Percentiles rank a stretch among this genome's conserved stretches.
These are phyloP conservation scores for Echium plantagineum DNA, from an alignment of 257 asterid species.

Conservation along the genomic window DNA sequence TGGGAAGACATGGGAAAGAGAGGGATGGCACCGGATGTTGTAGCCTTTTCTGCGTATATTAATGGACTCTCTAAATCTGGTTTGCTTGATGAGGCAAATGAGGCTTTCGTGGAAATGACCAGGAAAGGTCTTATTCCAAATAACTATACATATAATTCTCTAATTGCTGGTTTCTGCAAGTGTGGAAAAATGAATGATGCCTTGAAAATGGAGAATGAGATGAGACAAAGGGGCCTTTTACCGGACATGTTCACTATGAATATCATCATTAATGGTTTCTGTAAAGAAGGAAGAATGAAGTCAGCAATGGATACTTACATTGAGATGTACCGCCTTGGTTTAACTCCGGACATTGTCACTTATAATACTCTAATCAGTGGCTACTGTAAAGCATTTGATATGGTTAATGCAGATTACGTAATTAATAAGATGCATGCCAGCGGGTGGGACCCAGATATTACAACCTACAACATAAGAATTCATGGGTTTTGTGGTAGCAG, in stretches of 20 bases:
- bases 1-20: conserved; percentile 73
- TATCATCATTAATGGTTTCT: conserved; percentile 67
- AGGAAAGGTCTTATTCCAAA: conserved; percentile 65
- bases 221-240: conserved; percentile 60
- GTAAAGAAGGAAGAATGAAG: conserved; percentile 73
- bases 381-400: conserved; percentile 68
- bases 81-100: conserved; percentile 51
- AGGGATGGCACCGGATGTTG: conserved; percentile 78
- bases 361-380: conserved; percentile 83
- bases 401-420: conserved; percentile 52
- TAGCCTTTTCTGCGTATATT: conserved; percentile 80
- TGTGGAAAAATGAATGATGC: conserved; percentile 50
- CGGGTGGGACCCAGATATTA: conserved; percentile 76
- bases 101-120: conserved; percentile 37
- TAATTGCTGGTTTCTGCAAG: conserved; percentile 66
- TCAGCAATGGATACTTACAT: conserved; percentile 53
- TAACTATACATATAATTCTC: conserved; percentile 71
- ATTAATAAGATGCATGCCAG: conserved; percentile 39
- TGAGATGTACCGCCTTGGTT: conserved; percentile 48
- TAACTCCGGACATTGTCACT: conserved; percentile 66
- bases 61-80: conserved; percentile 65
- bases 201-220: conserved; percentile 52
- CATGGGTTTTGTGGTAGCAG: conserved; percentile 62
- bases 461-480: conserved; percentile 71
- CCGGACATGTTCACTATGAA: conserved; percentile 75